Evolutionary conservation across 768 basidiomycete species (phyloP), one percentile per base, ranked within the genome.

Genomic region (Amanita fuliginea): DNA sequence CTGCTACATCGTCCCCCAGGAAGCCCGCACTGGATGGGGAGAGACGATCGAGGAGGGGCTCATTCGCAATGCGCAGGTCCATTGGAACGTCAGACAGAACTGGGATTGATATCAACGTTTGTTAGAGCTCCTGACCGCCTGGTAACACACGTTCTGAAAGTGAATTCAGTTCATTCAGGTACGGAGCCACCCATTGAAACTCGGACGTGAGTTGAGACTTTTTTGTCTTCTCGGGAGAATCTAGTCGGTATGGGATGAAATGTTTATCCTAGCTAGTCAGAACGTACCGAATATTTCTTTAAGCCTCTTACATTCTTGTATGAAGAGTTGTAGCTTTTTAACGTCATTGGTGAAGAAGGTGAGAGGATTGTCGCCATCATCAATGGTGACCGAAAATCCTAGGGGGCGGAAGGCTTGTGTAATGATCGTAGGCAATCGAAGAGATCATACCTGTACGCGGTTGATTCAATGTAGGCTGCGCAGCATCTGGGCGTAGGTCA

Each of bases 11-110:
- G 54, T 86, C 76, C 6, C 75, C 78, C 14, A 77, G 71, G 37
- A 69, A 58, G 1, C 87, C 87, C 7, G 86, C 83, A 56, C 66
- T 66, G 1, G 82, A 75, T 1, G 67, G 57, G 16, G 86, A 83
- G 19, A 90, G 70, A 8, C 74, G 75, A 6, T 64, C 58, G 50
- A 75, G 65, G n/a, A 81, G 55, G 0, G 80, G 75, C 52, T 64
- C 65, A 41, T 62, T 69, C 5, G 66, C 60, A 36, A 68, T 41
- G 14, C 84, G 77, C 19, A 89, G 65, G 64, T 88, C 84, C 44
- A 67, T 70, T 1, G 76, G 75, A 19, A 62, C 57, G 24, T 49
- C 48, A 3, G 63, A 55, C 3, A 70, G 64, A 8, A 77, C 77
- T 77, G 40, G 9, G 21, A 44, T 9, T 7, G 40, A 24, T 30